Conservation (phyloP, 371 early-diverging fungal species). For the Syncephalastrum monosporum region DNA sequence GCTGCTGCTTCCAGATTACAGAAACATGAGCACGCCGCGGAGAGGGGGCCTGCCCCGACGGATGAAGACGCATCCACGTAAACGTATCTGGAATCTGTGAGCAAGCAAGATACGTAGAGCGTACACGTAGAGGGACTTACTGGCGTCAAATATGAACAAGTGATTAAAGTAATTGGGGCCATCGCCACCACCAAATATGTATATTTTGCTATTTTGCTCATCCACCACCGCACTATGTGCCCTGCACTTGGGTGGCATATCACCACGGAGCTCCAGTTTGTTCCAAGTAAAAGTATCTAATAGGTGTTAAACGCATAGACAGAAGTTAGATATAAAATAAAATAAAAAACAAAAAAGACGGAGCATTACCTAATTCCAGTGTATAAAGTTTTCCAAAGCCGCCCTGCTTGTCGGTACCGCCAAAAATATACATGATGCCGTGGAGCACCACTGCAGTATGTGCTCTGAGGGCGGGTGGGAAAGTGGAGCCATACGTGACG, state of each 20-base stretch:
- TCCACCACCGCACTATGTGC: slow-evolving; percentile 80
- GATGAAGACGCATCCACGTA: slow-evolving; percentile 60
- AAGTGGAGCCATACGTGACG: slow-evolving; percentile 56
- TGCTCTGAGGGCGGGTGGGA: slow-evolving; percentile 70
- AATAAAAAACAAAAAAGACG: not conserved
- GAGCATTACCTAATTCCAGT: slow-evolving; percentile 70
- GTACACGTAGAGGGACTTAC: slow-evolving; percentile 3
- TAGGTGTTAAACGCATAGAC: not conserved
- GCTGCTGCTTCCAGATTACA: slow-evolving; percentile 63
- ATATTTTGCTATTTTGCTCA: slow-evolving; percentile 56
- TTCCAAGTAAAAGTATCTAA: slow-evolving; percentile 83
- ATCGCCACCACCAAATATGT: slow-evolving; percentile 86
- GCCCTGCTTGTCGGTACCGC: slow-evolving; percentile 72
- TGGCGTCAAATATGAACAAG: slow-evolving; percentile 29
- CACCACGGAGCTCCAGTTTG: slow-evolving; percentile 64
- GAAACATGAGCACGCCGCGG: slow-evolving; percentile 79
- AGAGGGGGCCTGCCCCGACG: slow-evolving; percentile 57
- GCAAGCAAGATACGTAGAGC: not conserved
- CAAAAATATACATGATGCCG: slow-evolving; percentile 79
- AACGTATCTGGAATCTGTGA: slow-evolving; percentile 30
- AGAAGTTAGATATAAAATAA: too few species aligned
- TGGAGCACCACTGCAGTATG: slow-evolving; percentile 78
- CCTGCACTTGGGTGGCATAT: slow-evolving; percentile 71
- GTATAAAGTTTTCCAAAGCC: slow-evolving; percentile 77
- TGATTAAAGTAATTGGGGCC: slow-evolving; percentile 83